phyloP scores from a whole-genome alignment of 1,284 basidiomycete species.

The Trichosporon inkin region DNA sequence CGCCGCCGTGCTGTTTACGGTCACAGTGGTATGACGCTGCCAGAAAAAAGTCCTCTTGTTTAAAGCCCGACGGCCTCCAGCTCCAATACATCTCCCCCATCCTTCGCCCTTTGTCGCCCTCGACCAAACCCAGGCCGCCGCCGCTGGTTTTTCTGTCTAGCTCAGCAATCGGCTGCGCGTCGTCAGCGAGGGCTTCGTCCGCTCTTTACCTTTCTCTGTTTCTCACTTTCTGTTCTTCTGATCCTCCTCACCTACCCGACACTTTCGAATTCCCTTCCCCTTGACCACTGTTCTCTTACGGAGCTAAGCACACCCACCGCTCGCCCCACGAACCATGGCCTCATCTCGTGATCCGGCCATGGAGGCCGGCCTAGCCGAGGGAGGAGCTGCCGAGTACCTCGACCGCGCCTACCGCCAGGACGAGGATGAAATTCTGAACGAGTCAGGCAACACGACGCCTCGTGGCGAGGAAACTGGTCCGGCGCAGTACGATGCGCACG shows the following conservation, averaged over 20 bases:
- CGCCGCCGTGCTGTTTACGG: not conserved
- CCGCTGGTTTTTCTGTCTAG: not conserved
- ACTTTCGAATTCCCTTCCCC: not conserved
- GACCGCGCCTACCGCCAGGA: not conserved
- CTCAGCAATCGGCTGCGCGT: not conserved
- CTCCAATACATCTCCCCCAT: not conserved
- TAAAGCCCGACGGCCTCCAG: conserved; percentile 5
- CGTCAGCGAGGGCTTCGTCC: conserved; percentile 3
- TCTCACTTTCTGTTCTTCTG: not conserved
- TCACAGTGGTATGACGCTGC: not conserved
- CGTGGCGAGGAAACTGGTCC: not conserved
- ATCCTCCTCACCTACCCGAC: not conserved
- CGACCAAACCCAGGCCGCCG: not conserved
- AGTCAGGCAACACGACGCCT: not conserved
- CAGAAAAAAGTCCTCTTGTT: conserved; percentile 1
- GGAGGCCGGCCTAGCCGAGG: conserved; percentile 1
- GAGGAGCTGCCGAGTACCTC: not conserved
- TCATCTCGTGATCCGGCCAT: conserved; percentile 1
- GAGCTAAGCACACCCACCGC: not conserved
- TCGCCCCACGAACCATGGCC: not conserved
- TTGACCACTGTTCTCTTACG: not conserved
- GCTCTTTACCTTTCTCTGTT: not conserved
- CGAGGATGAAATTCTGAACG: not conserved
- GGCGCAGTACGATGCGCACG: not conserved
- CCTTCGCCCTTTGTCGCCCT: not conserved